These are phyloP conservation scores for Vicia sativa DNA, from an alignment of 306 rosid genomes.

Conservation along the genomic window DNA sequence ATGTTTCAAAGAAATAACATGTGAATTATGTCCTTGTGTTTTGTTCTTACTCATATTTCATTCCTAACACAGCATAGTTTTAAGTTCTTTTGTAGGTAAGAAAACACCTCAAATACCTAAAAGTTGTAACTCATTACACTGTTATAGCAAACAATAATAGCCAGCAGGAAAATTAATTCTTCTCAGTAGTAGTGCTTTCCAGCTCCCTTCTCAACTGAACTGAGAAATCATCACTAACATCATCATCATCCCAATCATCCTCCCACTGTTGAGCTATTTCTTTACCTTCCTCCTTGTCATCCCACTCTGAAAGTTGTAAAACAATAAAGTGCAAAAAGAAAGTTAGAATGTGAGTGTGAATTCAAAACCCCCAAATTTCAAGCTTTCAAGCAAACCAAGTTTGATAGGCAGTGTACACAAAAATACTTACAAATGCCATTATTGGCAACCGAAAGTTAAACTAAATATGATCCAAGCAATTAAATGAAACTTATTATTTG, in stretches of 20 bases:
- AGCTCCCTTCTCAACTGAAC: constrained; percentile 83
- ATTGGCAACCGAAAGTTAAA: not conserved
- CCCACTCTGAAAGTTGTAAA: constrained; percentile 65
- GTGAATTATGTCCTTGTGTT: constrained; percentile 14
- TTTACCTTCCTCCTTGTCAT: constrained; percentile 74
- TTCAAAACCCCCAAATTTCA: not conserved
- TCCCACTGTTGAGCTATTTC: constrained; percentile 93
- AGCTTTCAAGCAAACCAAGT: constrained; percentile 10
- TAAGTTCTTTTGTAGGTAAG: constrained; percentile 19
- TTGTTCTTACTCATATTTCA: constrained; percentile 26
- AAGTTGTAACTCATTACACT: constrained; percentile 24
- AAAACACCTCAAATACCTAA: constrained; percentile 36
- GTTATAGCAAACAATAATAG: constrained; percentile 28
- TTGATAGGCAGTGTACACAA: constrained; percentile 2
- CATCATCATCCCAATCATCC: constrained; percentile 97
- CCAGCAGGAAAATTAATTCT: constrained; percentile 37
- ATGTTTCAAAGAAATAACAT: constrained; percentile 16
- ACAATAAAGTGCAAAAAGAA: constrained; percentile 17
- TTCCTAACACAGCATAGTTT: constrained; percentile 25
- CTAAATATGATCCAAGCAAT: not conserved
- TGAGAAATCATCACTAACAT: constrained; percentile 91
- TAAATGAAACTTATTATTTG: constrained; percentile 3
- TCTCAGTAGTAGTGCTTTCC: constrained; percentile 62
- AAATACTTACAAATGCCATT: constrained; percentile 11
- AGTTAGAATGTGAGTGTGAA: constrained; percentile 19